These are phyloP conservation scores for Suillus occidentalis DNA, from an alignment of 768 basidiomycete species.

Conservation along the genomic window DNA sequence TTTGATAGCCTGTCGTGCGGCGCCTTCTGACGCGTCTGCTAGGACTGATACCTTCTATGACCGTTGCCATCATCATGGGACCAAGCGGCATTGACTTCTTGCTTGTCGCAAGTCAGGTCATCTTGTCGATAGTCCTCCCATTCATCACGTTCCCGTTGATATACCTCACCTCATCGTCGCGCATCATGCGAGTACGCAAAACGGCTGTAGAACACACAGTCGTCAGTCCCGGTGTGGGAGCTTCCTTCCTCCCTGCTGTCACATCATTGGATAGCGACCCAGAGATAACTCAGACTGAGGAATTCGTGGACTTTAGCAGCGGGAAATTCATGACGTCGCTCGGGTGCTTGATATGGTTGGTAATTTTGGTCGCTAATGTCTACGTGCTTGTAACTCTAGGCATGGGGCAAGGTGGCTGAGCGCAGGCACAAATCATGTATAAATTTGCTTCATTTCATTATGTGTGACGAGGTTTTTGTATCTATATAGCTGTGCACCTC, in stretches of 20 bases:
- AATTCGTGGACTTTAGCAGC: slow-evolving; percentile 63
- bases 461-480: not conserved
- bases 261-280: not conserved
- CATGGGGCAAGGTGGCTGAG: slow-evolving; percentile 32
- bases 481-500: not conserved
- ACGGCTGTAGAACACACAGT: not conserved
- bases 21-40: slow-evolving; percentile 82
- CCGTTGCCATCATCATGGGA: slow-evolving; percentile 74
- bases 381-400: slow-evolving; percentile 71
- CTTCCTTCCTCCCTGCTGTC: not conserved
- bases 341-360: slow-evolving; percentile 60
- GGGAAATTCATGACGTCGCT: slow-evolving; percentile 48
- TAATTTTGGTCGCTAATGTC: slow-evolving; percentile 69
- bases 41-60: slow-evolving; percentile 79
- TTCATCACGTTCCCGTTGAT: slow-evolving; percentile 84
- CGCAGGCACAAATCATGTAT: not conserved
- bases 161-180: slow-evolving; percentile 64
- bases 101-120: slow-evolving; percentile 85
- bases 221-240: not conserved
- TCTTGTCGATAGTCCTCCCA: slow-evolving; percentile 79
- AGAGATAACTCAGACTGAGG: slow-evolving; percentile 26
- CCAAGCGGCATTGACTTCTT: slow-evolving; percentile 68
- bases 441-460: not conserved
- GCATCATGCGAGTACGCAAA: slow-evolving; percentile 66
- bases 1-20: slow-evolving; percentile 62